Evolutionary conservation across 78 protist genomes (phyloP).

Genomic region (Neovahlkampfia damariscottae): DNA sequence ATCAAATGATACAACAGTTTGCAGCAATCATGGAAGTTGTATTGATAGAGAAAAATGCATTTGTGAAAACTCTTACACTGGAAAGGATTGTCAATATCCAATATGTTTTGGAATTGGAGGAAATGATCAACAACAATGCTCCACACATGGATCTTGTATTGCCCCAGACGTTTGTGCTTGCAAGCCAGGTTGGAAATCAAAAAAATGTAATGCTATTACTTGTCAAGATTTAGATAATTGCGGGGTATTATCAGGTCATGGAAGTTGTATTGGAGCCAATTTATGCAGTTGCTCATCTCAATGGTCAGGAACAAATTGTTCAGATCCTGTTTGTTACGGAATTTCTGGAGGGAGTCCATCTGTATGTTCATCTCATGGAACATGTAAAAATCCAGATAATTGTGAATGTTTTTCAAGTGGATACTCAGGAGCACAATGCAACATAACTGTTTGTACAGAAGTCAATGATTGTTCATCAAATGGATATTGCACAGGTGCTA

Average conservation of each 20-base stretch:
- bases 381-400: background rate
- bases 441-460: too few relatives aligned
- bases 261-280: background rate
- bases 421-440: background rate
- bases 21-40: background rate
- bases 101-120: background rate
- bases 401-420: background rate
- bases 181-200: background rate
- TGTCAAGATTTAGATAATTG: too few relatives aligned
- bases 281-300: background rate
- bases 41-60: background rate
- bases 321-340: conserved; percentile 1
- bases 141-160: background rate
- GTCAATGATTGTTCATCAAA: background rate
- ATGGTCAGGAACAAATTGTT: background rate
- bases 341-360: background rate
- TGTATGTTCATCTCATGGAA: background rate
- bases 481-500: background rate
- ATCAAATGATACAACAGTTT: background rate
- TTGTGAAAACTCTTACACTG: background rate
- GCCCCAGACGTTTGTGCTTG: background rate
- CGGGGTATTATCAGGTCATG: too few relatives aligned
- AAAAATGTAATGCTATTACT: background rate
- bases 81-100: background rate
- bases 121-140: background rate